phyloP scores from a whole-genome alignment of 768 basidiomycete genomes.

The Dioszegia hungarica region DNA sequence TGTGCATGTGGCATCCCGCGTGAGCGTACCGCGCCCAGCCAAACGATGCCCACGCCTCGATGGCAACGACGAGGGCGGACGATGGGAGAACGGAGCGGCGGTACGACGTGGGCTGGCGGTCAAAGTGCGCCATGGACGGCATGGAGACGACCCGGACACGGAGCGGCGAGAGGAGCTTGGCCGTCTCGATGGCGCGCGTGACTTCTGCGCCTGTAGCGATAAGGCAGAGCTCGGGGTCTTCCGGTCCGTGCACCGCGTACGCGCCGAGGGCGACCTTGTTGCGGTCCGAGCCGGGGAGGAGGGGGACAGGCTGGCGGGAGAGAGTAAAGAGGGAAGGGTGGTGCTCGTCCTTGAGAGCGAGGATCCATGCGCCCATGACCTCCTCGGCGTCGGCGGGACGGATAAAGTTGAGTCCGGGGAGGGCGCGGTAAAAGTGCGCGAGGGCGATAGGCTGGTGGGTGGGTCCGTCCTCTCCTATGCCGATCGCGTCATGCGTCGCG shows the following conservation, averaged over 20 bases:
- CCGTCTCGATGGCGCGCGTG: conserved; percentile 34
- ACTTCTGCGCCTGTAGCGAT: conserved; percentile 45
- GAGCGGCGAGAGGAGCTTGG: conserved; percentile 18
- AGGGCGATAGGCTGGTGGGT: conserved; percentile 47
- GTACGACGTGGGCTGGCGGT: conserved; percentile 33
- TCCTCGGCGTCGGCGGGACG: conserved; percentile 48
- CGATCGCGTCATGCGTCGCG: conserved; percentile 46
- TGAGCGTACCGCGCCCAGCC: conserved; percentile 49
- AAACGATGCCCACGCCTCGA: conserved; percentile 45
- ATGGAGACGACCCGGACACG: conserved; percentile 46
- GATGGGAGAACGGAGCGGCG: conserved; percentile 26
- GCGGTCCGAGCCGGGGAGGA: conserved; percentile 36
- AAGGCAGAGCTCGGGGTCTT: conserved; percentile 33
- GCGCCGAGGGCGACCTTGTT: conserved; percentile 32
- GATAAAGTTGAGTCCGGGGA: conserved; percentile 44
- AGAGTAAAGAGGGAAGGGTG: conserved; percentile 38
- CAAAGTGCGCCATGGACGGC: conserved; percentile 42
- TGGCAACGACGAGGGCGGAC: conserved; percentile 37
- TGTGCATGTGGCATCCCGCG: conserved; percentile 44
- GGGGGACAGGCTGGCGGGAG: conserved; percentile 41
- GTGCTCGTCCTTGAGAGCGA: conserved; percentile 28
- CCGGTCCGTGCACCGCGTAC: conserved; percentile 35
- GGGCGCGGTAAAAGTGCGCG: conserved; percentile 34
- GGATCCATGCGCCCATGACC: conserved; percentile 36
- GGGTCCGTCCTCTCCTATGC: conserved; percentile 47